Evolutionary conservation across 208 protist species (phyloP).

Genomic region (Trypanosoma brucei): DNA sequence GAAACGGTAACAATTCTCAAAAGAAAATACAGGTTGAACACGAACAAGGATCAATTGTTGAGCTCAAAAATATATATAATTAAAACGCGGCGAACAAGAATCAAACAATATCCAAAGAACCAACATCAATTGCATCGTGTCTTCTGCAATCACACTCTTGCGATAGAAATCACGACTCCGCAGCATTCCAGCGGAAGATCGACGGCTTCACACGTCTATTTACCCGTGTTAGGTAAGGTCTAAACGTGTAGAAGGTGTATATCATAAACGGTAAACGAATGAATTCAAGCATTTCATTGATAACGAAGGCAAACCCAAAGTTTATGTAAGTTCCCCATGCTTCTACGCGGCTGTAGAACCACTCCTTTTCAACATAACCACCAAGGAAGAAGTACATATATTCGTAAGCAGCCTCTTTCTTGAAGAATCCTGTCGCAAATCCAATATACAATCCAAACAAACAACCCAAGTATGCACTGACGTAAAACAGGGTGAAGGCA

Average conservation of each 20-base stretch:
- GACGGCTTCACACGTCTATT: conserved; percentile 52
- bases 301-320: conserved; percentile 86
- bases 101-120: no score
- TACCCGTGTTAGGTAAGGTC: conserved; percentile 51
- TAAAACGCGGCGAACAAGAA: no score
- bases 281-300: conserved; percentile 81
- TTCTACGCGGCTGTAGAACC: conserved; percentile 70
- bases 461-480: conserved; percentile 45
- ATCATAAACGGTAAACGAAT: conserved; percentile 74
- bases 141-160: neutral
- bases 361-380: conserved; percentile 56
- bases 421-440: conserved; percentile 56
- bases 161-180: conserved; percentile 38
- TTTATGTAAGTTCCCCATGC: conserved; percentile 82
- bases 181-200: conserved; percentile 59
- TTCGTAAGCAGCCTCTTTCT: conserved; percentile 75
- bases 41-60: no score
- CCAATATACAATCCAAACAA: conserved; percentile 64
- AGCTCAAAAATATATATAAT: no score
- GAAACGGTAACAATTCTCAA: no score
- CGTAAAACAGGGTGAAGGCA: conserved; percentile 63
- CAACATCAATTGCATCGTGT: no score
- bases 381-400: conserved; percentile 62
- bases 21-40: no score
- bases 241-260: conserved; percentile 64